Percentiles rank a stretch among this genome's conserved stretches.
Conservation (phyloP, 2,329 filamentous ascomycete genomes). For the Pseudogymnoascus sp. region DNA sequence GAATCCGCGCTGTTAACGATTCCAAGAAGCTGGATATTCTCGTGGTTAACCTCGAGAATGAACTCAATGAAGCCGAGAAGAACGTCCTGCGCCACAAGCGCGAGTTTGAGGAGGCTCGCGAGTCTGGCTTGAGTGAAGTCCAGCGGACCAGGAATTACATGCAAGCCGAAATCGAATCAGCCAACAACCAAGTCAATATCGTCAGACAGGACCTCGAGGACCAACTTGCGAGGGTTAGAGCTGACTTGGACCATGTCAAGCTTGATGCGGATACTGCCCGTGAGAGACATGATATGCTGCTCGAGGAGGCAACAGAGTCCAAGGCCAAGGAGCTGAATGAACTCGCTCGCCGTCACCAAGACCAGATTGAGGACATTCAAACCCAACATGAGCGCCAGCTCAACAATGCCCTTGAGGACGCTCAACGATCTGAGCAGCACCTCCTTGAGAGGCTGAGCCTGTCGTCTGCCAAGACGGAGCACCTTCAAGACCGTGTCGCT, state of each 20-base stretch:
- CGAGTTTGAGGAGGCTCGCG: slow-evolving; percentile 76
- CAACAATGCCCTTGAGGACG: slow-evolving; percentile 70
- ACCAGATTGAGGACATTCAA: slow-evolving; percentile 66
- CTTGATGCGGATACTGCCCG: slow-evolving; percentile 75
- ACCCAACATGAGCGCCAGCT: slow-evolving; percentile 68
- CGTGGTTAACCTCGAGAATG: slow-evolving; percentile 51
- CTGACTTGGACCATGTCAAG: slow-evolving; percentile 69
- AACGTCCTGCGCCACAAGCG: slow-evolving; percentile 11
- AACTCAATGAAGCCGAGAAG: slow-evolving; percentile 57
- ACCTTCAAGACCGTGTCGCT: slow-evolving; percentile 75
- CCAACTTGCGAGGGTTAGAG: slow-evolving; percentile 63
- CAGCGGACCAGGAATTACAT: slow-evolving; percentile 71
- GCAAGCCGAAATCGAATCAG: slow-evolving; percentile 73
- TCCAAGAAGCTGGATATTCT: slow-evolving; percentile 52
- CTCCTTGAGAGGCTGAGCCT: slow-evolving; percentile 74
- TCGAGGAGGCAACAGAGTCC: slow-evolving; percentile 70
- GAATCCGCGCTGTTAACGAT: slow-evolving; percentile 56
- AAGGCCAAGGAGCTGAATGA: slow-evolving; percentile 51
- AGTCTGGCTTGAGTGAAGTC: slow-evolving; percentile 71
- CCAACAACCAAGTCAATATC: slow-evolving; percentile 78
- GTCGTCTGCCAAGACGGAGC: slow-evolving; percentile 75
- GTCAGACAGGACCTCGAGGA: slow-evolving; percentile 76
- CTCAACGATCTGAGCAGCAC: slow-evolving; percentile 70
- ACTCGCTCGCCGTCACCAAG: slow-evolving; percentile 52
- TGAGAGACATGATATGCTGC: slow-evolving; percentile 72